Conservation (phyloP, 2,329 filamentous ascomycete species). For the Colletotrichum paranaense region DNA sequence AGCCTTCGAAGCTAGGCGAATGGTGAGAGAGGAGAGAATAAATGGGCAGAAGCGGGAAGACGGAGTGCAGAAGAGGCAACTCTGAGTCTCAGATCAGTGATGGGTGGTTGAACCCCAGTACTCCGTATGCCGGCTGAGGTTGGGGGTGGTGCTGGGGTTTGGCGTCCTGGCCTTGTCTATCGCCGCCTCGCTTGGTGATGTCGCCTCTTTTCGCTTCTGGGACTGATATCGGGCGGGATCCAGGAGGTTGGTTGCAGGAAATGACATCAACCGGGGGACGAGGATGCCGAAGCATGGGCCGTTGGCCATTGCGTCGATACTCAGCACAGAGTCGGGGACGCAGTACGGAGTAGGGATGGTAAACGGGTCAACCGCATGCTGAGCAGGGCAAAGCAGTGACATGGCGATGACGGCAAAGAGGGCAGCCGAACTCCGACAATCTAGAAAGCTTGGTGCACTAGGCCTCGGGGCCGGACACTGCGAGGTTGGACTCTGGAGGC, state of each 20-base stretch:
- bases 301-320: not conserved
- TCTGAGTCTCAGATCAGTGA: not conserved
- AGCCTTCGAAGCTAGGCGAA: not conserved
- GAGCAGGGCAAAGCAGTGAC: not conserved
- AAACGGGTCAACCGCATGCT: not conserved
- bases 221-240: not conserved
- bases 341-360: not conserved
- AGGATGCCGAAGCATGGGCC: constrained; percentile 2
- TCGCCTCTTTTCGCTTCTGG: constrained; percentile 22
- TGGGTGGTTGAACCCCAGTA: not conserved
- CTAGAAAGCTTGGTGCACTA: not conserved
- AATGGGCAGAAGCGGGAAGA: not conserved
- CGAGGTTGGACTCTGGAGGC: not conserved
- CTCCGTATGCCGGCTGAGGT: constrained; percentile 4
- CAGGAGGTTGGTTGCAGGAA: constrained; percentile 27
- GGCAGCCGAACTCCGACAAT: not conserved
- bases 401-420: not conserved
- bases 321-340: not conserved
- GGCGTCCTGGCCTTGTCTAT: not conserved
- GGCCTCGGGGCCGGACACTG: not conserved
- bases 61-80: not conserved
- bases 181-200: constrained; percentile 17
- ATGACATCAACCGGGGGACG: constrained; percentile 29
- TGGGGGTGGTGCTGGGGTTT: constrained; percentile 15
- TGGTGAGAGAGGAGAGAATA: not conserved